Conservation (phyloP, 1,139 yeast genomes). For the Zhuliangozyma parablackwelliae region DNA sequence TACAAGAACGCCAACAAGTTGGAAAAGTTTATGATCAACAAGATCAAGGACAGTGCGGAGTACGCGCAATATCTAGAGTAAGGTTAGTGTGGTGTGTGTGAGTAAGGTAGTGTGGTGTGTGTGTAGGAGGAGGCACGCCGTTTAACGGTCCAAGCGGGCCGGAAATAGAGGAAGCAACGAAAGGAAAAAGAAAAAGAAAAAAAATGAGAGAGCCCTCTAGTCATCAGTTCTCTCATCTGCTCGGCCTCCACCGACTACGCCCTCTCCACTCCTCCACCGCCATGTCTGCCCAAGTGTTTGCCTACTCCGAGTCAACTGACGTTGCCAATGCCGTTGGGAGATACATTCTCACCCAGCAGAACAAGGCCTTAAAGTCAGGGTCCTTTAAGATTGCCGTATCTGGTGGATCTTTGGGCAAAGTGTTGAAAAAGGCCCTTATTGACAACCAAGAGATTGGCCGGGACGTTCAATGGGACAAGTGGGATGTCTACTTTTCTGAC, state of each 20-base stretch:
- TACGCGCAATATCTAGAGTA: conserved; percentile 45
- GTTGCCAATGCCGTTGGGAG: conserved; percentile 58
- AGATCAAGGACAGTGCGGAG: conserved; percentile 80
- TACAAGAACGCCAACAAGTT: conserved; percentile 86
- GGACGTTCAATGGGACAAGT: conserved; percentile 57
- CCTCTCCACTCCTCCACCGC: background rate
- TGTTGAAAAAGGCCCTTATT: conserved; percentile 65
- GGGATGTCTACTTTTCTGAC: conserved; percentile 71
- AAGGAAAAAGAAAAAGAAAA: too few relatives aligned
- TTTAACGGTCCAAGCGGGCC: background rate
- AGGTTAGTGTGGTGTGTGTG: background rate
- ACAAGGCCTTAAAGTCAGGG: conserved; percentile 40
- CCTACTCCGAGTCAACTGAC: conserved; percentile 50
- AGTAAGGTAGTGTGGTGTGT: too few relatives aligned
- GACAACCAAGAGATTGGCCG: conserved; percentile 45
- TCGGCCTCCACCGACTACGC: too few relatives aligned
- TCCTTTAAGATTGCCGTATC: conserved; percentile 75
- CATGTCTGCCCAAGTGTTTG: conserved; percentile 41
- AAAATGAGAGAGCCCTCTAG: too few relatives aligned
- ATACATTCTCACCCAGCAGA: conserved; percentile 52
- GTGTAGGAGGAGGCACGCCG: background rate
- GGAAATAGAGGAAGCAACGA: too few relatives aligned
- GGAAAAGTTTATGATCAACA: conserved; percentile 79
- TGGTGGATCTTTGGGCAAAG: conserved; percentile 86
- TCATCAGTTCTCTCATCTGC: too few relatives aligned